Percentiles rank a stretch among this genome's conserved stretches.
These are phyloP conservation scores for Pyrenochaeta sp. DNA, from an alignment of 2,329 filamentous ascomycete species.

Conservation along the genomic window DNA sequence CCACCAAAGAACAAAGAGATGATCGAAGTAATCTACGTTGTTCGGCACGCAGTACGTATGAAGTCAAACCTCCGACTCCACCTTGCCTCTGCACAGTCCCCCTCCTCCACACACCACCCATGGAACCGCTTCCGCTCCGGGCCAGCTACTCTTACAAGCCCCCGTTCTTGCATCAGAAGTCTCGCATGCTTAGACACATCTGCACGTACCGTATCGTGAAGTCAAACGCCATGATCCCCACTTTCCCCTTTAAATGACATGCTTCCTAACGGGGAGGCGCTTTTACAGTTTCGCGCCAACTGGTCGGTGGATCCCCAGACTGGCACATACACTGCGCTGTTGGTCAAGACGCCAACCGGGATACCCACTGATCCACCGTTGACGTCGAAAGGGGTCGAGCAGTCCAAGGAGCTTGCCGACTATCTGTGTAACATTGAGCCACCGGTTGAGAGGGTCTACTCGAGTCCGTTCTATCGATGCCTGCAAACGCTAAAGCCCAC, in stretches of 20 bases:
- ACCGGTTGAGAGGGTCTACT: slow-evolving; percentile 78
- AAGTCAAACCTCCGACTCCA: slow-evolving; percentile 14
- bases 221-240: slow-evolving; percentile 13
- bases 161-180: slow-evolving; percentile 15
- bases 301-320: slow-evolving; percentile 86
- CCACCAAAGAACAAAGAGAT: slow-evolving; percentile 24
- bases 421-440: slow-evolving; percentile 71
- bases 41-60: slow-evolving; percentile 61
- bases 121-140: slow-evolving; percentile 17
- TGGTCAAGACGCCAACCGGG: slow-evolving; percentile 77
- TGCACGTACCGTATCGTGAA: slow-evolving; percentile 5
- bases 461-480: slow-evolving; percentile 54
- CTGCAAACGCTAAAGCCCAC: slow-evolving; percentile 51
- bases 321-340: slow-evolving; percentile 76
- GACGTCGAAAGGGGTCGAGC: slow-evolving; percentile 84
- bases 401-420: slow-evolving; percentile 77
- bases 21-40: slow-evolving; percentile 60
- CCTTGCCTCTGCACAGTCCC: slow-evolving; percentile 9
- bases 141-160: slow-evolving; percentile 5
- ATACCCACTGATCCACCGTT: slow-evolving; percentile 88
- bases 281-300: slow-evolving; percentile 77
- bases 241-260: slow-evolving; percentile 21
- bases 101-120: slow-evolving; percentile 11
- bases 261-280: slow-evolving; percentile 26
- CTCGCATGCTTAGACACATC: slow-evolving; percentile 8